Evolutionary conservation across 768 basidiomycete species (phyloP).

Genomic region (Pleurotus citrinopileatus): DNA sequence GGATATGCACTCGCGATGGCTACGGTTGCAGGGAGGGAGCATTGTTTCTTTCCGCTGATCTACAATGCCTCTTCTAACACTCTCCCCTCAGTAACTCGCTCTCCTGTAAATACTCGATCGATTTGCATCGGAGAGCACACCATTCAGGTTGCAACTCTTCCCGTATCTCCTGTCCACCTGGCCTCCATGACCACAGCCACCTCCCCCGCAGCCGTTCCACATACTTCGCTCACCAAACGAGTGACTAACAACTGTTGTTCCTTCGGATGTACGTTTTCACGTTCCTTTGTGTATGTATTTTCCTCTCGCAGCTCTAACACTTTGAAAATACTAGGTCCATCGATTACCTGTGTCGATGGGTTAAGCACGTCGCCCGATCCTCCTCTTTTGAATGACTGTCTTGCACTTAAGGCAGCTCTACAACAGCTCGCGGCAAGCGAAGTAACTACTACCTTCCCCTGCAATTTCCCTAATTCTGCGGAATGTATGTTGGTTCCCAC

Average conservation of each 20-base stretch:
- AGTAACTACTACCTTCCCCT: conserved; percentile 3
- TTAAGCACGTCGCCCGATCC: conserved; percentile 7
- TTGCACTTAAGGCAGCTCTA: neutral
- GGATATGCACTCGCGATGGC: no score
- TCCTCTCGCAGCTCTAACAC: no score
- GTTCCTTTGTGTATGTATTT: no score
- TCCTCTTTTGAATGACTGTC: conserved; percentile 7
- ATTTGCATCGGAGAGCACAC: neutral
- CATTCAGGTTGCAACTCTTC: conserved; percentile 1
- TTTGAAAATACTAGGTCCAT: no score
- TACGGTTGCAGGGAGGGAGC: no score
- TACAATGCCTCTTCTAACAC: neutral
- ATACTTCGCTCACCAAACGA: conserved; percentile 8
- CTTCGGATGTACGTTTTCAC: conserved; percentile 9
- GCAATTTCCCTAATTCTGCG: conserved; percentile 5
- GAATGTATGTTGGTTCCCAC: neutral
- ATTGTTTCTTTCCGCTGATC: no score
- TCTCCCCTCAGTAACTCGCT: neutral
- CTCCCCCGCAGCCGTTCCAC: neutral
- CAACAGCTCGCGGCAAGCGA: conserved; percentile 10
- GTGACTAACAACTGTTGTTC: neutral
- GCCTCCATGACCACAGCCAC: neutral
- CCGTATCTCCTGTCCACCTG: neutral
- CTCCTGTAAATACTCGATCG: neutral
- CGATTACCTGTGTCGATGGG: conserved; percentile 9